phyloP scores from a whole-genome alignment of 768 basidiomycete genomes.

The Lactifluus echinatus region DNA sequence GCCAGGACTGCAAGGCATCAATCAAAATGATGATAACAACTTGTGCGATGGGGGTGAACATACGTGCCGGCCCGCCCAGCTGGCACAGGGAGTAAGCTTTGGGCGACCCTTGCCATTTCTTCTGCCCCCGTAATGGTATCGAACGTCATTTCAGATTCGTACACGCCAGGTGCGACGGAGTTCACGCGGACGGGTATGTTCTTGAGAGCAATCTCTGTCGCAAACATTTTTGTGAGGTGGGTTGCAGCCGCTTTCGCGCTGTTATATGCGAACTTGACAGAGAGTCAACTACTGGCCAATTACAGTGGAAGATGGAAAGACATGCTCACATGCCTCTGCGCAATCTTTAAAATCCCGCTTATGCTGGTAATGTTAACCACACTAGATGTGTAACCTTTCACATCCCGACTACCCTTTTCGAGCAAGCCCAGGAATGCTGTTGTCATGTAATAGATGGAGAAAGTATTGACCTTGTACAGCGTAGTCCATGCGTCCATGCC shows the following conservation, averaged over 20 bases:
- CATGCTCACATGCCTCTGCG: constrained; percentile 65
- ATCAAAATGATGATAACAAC: background rate
- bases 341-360: constrained; percentile 59
- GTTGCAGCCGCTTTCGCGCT: constrained; percentile 70
- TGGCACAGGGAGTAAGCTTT: constrained; percentile 54
- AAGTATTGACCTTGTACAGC: constrained; percentile 59
- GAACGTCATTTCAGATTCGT: constrained; percentile 68
- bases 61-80: constrained; percentile 57
- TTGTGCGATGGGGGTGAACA: constrained; percentile 26
- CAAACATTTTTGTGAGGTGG: constrained; percentile 67
- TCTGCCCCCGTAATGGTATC: constrained; percentile 38
- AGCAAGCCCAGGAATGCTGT: constrained; percentile 70
- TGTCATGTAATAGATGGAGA: constrained; percentile 71
- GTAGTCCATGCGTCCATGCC: constrained; percentile 53
- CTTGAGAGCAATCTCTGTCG: constrained; percentile 68
- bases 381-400: constrained; percentile 46
- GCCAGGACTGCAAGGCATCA: constrained; percentile 37
- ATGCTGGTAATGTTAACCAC: constrained; percentile 76
- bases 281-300: background rate
- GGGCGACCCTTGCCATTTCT: constrained; percentile 45
- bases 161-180: constrained; percentile 69
- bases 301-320: background rate
- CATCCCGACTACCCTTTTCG: constrained; percentile 59
- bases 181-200: constrained; percentile 60
- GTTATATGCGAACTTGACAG: constrained; percentile 66